Evolutionary conservation across 2,329 filamentous ascomycete genomes (phyloP).

Genomic region (Exophiala aquamarina): DNA sequence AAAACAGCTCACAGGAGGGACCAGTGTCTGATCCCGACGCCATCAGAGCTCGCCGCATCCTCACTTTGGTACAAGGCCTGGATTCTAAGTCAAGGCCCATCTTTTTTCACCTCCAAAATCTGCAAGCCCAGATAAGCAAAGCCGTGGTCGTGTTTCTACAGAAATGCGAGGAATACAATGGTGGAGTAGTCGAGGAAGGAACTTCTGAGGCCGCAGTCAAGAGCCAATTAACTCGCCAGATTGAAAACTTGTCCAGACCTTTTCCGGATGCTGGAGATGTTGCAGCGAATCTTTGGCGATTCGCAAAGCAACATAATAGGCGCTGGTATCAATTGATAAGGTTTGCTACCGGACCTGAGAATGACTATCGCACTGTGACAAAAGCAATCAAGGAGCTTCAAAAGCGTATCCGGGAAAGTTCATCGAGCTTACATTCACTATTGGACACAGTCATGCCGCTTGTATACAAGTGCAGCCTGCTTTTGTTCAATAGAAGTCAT

Average conservation of each 20-base stretch:
- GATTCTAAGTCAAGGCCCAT: conserved; percentile 78
- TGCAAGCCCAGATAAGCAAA: conserved; percentile 72
- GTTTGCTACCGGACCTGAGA: conserved; percentile 79
- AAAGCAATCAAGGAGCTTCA: conserved; percentile 88
- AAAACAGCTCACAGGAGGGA: conserved; percentile 37
- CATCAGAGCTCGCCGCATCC: conserved; percentile 78
- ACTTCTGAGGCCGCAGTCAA: conserved; percentile 66
- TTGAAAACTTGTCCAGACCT: conserved; percentile 70
- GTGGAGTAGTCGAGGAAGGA: conserved; percentile 74
- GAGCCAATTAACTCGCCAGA: conserved; percentile 67
- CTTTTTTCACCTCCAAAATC: conserved; percentile 80
- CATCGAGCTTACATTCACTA: conserved; percentile 48
- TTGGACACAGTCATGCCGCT: conserved; percentile 80
- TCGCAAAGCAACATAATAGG: conserved; percentile 86
- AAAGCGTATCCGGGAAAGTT: conserved; percentile 71
- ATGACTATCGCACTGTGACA: conserved; percentile 87
- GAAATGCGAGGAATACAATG: conserved; percentile 86
- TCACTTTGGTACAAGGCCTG: conserved; percentile 76
- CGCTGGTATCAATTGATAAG: conserved; percentile 85
- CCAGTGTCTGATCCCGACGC: conserved; percentile 50
- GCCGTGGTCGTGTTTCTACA: conserved; percentile 75
- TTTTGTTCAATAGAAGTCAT: conserved; percentile 94
- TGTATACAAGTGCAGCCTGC: conserved; percentile 76
- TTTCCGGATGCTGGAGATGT: conserved; percentile 75
- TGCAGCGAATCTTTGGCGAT: conserved; percentile 78